phyloP scores from a whole-genome alignment of 805 yeast species.

The Barnettozyma wickerhamii region DNA sequence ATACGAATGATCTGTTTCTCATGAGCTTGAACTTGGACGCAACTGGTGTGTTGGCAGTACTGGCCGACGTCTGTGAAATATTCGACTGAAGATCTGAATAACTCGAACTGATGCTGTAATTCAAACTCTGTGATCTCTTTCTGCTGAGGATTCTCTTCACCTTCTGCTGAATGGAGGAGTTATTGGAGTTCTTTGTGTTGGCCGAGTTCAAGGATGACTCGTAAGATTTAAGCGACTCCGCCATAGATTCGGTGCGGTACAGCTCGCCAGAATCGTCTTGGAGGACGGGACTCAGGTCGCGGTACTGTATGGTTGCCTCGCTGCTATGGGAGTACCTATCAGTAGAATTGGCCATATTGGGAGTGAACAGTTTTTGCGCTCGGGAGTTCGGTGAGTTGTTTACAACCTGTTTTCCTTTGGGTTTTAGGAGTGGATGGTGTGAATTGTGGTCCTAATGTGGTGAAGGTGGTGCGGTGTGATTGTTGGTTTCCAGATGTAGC shows the following conservation, averaged over 20 bases:
- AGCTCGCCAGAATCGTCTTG: neutral
- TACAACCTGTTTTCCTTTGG: too few relatives aligned
- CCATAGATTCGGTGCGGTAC: conserved; percentile 18
- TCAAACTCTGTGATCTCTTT: conserved; percentile 17
- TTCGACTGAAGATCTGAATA: neutral
- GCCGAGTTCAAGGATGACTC: conserved; percentile 20
- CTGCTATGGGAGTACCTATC: neutral
- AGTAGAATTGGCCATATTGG: neutral
- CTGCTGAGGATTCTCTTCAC: conserved; percentile 10
- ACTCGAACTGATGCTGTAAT: neutral
- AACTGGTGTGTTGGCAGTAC: neutral
- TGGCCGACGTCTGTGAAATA: neutral
- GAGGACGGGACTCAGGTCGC: neutral
- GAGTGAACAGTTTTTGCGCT: too few relatives aligned
- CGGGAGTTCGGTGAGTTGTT: too few relatives aligned
- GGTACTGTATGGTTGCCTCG: neutral
- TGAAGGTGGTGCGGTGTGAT: too few relatives aligned
- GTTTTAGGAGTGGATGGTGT: too few relatives aligned
- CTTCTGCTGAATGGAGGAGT: conserved; percentile 9
- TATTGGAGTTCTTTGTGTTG: conserved; percentile 12
- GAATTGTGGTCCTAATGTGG: too few relatives aligned
- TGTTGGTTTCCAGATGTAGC: too few relatives aligned
- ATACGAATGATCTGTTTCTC: conserved; percentile 13
- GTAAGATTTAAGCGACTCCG: conserved; percentile 21
- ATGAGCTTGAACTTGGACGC: conserved; percentile 7